A percentile compares a stretch with the other conserved stretches of the same genome.
Evolutionary conservation across 192 early-diverging fungal genomes (phyloP).

Genomic region (Coemansia sp.): DNA sequence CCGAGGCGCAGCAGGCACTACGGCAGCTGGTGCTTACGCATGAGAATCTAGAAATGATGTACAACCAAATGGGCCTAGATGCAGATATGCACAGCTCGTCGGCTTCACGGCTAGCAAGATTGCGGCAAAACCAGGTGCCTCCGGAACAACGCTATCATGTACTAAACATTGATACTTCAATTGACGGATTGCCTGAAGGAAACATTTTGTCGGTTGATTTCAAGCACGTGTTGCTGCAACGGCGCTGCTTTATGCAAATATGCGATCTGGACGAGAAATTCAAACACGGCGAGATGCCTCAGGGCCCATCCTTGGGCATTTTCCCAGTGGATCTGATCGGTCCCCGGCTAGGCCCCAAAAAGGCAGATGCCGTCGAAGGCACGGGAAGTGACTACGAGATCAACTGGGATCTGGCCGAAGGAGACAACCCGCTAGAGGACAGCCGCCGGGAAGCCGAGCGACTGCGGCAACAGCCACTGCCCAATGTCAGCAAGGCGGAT

Average conservation of each 20-base stretch:
- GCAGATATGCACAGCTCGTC: conserved; percentile 14
- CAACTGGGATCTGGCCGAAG: conserved; percentile 7
- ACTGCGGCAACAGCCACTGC: background rate
- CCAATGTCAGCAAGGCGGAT: background rate
- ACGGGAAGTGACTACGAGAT: conserved; percentile 1
- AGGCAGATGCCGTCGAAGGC: background rate
- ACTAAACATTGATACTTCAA: conserved; percentile 43
- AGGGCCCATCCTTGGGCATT: conserved; percentile 26
- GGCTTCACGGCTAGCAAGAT: conserved; percentile 22
- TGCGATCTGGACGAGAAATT: conserved; percentile 16
- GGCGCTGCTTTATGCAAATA: conserved; percentile 22
- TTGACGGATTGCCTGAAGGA: conserved; percentile 21
- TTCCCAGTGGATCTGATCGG: conserved; percentile 39
- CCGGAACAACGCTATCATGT: conserved; percentile 45
- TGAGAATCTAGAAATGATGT: conserved; percentile 39
- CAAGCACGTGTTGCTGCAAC: conserved; percentile 23
- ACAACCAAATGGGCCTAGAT: conserved; percentile 34
- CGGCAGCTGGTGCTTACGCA: conserved; percentile 34
- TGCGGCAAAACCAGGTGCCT: conserved; percentile 22
- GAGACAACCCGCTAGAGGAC: background rate
- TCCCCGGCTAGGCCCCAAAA: background rate
- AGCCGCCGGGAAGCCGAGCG: background rate
- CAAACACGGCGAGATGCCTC: background rate
- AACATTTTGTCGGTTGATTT: conserved; percentile 40
- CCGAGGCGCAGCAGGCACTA: conserved; percentile 23